Conservation (phyloP, 1,284 basidiomycete species). For the Trichosporon inkin region DNA sequence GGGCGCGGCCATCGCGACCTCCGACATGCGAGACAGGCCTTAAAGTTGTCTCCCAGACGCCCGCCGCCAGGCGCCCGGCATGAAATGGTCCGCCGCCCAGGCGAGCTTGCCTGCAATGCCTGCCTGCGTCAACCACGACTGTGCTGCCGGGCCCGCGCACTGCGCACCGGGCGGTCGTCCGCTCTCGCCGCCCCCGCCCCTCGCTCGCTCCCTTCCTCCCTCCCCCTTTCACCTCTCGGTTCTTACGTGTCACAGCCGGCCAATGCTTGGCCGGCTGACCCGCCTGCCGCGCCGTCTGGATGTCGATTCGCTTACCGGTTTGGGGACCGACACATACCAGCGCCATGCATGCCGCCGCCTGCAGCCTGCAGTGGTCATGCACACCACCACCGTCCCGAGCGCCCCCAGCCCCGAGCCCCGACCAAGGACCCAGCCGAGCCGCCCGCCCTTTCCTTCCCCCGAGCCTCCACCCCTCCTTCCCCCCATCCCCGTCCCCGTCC, state of each 20-base stretch:
- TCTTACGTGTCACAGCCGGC: background rate
- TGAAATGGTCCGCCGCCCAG: background rate
- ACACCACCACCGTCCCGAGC: background rate
- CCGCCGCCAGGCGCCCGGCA: background rate
- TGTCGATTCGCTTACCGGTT: constrained; percentile 8
- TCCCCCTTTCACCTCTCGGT: background rate
- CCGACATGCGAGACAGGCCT: background rate
- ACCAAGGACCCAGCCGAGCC: too few species aligned
- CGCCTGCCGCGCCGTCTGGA: background rate
- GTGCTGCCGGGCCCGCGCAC: too few species aligned
- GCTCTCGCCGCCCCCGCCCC: too few species aligned
- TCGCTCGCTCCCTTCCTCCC: background rate
- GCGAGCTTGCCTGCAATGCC: background rate
- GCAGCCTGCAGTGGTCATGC: background rate
- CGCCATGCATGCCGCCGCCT: background rate
- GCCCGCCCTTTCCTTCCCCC: too few species aligned
- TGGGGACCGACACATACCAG: background rate
- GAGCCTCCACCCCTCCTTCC: too few species aligned
- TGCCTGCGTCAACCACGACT: too few species aligned
- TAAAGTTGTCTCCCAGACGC: background rate
- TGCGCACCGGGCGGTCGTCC: too few species aligned
- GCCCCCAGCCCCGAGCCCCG: too few species aligned
- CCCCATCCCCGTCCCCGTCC: too few species aligned
- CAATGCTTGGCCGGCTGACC: background rate
- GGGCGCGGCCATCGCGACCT: background rate